Evolutionary conservation across 2,329 filamentous ascomycete species (phyloP).

Genomic region (Fusarium penzigii): DNA sequence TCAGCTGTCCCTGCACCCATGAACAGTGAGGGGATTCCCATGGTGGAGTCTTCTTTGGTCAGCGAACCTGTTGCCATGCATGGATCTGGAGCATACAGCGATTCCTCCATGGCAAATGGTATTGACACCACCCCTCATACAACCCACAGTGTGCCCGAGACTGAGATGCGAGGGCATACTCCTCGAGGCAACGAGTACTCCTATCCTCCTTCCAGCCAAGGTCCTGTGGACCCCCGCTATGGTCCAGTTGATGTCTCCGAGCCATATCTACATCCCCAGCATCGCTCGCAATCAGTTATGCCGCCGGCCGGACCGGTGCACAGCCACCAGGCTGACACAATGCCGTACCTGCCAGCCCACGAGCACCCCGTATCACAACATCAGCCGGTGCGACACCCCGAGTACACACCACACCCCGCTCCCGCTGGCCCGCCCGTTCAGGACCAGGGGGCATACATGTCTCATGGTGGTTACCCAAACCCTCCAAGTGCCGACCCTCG

Average conservation of each 20-base stretch:
- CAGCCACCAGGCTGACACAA: constrained; percentile 21
- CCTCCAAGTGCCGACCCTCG: constrained; percentile 29
- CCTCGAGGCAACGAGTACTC: constrained; percentile 27
- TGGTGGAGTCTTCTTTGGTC: not conserved
- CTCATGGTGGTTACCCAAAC: constrained; percentile 30
- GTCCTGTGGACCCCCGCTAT: constrained; percentile 25
- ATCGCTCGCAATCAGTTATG: constrained; percentile 26
- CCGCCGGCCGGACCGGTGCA: constrained; percentile 25
- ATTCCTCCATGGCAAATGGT: constrained; percentile 7
- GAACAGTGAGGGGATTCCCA: constrained; percentile 1
- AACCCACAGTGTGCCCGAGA: constrained; percentile 14
- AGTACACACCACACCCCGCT: constrained; percentile 30
- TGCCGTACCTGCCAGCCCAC: constrained; percentile 30
- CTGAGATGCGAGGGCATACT: constrained; percentile 23
- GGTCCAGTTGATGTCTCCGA: constrained; percentile 27
- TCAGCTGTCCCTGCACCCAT: constrained; percentile 3
- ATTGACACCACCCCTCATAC: constrained; percentile 2
- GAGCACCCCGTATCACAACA: constrained; percentile 28
- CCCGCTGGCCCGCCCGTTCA: constrained; percentile 22
- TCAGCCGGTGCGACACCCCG: constrained; percentile 27
- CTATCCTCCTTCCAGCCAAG: constrained; percentile 22
- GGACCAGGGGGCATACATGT: constrained; percentile 31
- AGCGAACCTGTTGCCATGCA: not conserved
- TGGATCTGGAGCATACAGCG: constrained; percentile 5
- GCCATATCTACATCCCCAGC: constrained; percentile 25